These are phyloP conservation scores for Symmetrospora coprosmae DNA, from an alignment of 768 basidiomycete genomes.

Conservation along the genomic window DNA sequence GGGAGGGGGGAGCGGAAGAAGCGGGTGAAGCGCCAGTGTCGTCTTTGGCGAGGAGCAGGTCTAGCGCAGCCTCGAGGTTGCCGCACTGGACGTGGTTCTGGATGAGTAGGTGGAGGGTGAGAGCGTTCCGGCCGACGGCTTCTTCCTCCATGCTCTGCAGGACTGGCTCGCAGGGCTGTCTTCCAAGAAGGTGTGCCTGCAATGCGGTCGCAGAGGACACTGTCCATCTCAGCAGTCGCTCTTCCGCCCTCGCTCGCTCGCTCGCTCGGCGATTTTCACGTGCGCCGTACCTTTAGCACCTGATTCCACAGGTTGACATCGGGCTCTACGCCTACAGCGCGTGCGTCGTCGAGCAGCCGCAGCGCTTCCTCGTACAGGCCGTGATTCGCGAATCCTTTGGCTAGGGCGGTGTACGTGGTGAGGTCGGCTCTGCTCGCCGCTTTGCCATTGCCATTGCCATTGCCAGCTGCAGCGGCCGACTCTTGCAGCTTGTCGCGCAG, in stretches of 20 bases:
- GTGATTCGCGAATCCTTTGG: slow-evolving; percentile 14
- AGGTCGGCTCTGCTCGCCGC: too few species aligned
- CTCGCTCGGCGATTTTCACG: too few species aligned
- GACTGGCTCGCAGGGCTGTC: background rate
- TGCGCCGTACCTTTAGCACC: slow-evolving; percentile 10
- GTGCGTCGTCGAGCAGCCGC: slow-evolving; percentile 9
- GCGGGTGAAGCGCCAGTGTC: background rate
- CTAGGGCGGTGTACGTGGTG: slow-evolving; percentile 4
- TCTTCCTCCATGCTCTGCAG: background rate
- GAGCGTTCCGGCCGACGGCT: background rate
- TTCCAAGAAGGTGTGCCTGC: slow-evolving; percentile 9
- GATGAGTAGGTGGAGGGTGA: background rate
- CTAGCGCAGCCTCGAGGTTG: slow-evolving; percentile 4
- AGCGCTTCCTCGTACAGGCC: slow-evolving; percentile 1
- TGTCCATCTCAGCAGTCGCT: too few species aligned
- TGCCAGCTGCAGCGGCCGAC: background rate
- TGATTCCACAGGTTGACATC: slow-evolving; percentile 10
- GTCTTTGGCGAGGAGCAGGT: background rate
- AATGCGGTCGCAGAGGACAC: too few species aligned
- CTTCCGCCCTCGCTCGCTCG: too few species aligned
- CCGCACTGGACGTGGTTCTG: background rate
- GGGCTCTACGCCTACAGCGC: slow-evolving; percentile 8
- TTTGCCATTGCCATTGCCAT: too few species aligned
- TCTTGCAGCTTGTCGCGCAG: too few species aligned
- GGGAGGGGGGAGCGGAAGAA: background rate